Evolutionary conservation across 176 grass and related monocot species (phyloP), one percentile per base, ranked within the genome.

Genomic region (Eremochloa ophiuroides): DNA sequence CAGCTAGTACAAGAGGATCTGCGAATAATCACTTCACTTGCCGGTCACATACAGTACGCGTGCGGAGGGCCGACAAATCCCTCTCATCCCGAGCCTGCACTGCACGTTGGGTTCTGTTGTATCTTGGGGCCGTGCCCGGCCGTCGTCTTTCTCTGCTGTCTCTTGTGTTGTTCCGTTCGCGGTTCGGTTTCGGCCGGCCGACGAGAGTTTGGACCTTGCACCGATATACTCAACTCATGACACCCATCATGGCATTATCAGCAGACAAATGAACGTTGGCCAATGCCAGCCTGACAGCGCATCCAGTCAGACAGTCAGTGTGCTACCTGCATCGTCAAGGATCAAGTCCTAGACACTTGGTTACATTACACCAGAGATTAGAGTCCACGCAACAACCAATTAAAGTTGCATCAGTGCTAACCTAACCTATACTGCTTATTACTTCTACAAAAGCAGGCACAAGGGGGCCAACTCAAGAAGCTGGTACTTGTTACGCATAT

Each of bases 11-110:
- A n/a, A n/a, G 12, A 58, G 20, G 72, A 86, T 56, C 74, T 66
- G 14, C 31, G 41, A 35, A 75, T 86, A 14, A 59, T 51, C 47
- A 20, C 47, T 20, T 85, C 44, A 75, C 66, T 47, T 48, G 43
- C 30, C 37, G 50, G 28, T 65, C 63, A 58, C 22, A n/a, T n/a
- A n/a, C n/a, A n/a, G 53, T 58, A 38, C 64, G 48, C 76, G 71
- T 46, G 63, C 50, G 25, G 8, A 22, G 2, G 25, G 10, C 67
- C 82, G 80, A 87, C 77, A 87, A 43, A 35, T 74, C 62, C 84
- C 66, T 93, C 87, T 85, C 66, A 33, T 73, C 71, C 46, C 63
- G 91, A 71, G 66, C 58, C 61, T 23, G 37, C 37, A 38, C 37
- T 7, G 48, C 13, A 13, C 23, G 66, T 26, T 26, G 66, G 66